phyloP scores from a whole-genome alignment of 805 yeast genomes.

The Teunomyces panamensis region DNA sequence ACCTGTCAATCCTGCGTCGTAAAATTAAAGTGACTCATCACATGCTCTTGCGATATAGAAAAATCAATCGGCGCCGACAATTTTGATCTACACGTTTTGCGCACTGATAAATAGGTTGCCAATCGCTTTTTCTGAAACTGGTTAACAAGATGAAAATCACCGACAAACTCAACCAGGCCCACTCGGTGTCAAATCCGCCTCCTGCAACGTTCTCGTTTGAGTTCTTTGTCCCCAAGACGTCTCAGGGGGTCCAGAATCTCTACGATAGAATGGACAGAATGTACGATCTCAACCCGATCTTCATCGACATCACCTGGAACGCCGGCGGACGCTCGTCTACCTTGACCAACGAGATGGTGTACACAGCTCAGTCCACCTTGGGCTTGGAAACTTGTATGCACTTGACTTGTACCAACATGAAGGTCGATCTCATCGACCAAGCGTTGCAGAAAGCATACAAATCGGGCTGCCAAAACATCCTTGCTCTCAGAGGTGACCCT shows the following conservation, averaged over 20 bases:
- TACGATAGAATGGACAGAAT: slow-evolving; percentile 97
- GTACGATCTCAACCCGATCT: slow-evolving; percentile 88
- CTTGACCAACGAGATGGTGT: slow-evolving; percentile 86
- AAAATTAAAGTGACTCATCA: neutral
- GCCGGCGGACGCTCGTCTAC: slow-evolving; percentile 91
- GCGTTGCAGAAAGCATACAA: slow-evolving; percentile 83
- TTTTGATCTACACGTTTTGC: slow-evolving; percentile 1
- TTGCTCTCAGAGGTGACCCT: slow-evolving; percentile 95
- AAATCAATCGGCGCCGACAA: neutral
- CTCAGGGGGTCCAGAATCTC: slow-evolving; percentile 93
- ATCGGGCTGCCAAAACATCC: slow-evolving; percentile 92
- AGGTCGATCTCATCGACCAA: slow-evolving; percentile 70
- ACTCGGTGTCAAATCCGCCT: slow-evolving; percentile 35
- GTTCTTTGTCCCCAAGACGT: slow-evolving; percentile 95
- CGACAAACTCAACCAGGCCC: slow-evolving; percentile 43
- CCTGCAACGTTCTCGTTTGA: slow-evolving; percentile 88
- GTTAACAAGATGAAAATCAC: slow-evolving; percentile 34
- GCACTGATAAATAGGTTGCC: neutral
- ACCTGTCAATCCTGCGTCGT: neutral
- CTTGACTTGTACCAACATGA: slow-evolving; percentile 95
- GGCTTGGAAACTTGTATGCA: slow-evolving; percentile 98
- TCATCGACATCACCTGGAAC: slow-evolving; percentile 96
- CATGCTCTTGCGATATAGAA: slow-evolving; percentile 2
- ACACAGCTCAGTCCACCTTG: slow-evolving; percentile 83
- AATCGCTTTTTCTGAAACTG: neutral